phyloP scores from a whole-genome alignment of 1,284 basidiomycete genomes.

The Ustilago cynodontis region DNA sequence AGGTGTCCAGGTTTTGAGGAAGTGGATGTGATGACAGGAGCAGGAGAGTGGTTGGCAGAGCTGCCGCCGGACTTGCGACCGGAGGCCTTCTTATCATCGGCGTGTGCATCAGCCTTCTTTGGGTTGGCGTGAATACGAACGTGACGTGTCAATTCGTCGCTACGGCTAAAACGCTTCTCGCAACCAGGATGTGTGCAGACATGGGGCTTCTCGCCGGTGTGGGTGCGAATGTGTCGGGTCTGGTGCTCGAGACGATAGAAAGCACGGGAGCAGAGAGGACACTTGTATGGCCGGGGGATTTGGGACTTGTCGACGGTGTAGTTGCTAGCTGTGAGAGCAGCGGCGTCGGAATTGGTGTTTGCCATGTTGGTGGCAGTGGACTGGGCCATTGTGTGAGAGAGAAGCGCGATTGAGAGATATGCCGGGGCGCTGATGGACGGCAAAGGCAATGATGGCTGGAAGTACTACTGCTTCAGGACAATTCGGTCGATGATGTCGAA shows the following conservation, averaged over 20 bases:
- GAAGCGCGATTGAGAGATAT: conserved; percentile 18
- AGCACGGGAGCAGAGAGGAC: conserved; percentile 67
- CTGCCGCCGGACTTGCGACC: conserved; percentile 30
- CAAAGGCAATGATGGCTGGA: background rate
- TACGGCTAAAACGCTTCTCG: conserved; percentile 97
- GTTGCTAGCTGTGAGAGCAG: conserved; percentile 45
- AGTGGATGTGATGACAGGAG: conserved; percentile 41
- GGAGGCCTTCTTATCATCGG: conserved; percentile 39
- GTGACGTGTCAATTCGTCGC: conserved; percentile 96
- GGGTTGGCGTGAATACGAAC: conserved; percentile 85
- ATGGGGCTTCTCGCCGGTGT: conserved; percentile 98
- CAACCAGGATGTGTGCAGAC: conserved; percentile 92
- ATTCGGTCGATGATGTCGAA: background rate
- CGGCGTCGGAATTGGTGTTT: conserved; percentile 27
- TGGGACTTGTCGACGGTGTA: conserved; percentile 67
- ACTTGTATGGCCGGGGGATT: conserved; percentile 69
- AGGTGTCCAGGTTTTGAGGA: conserved; percentile 28
- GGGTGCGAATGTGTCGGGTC: conserved; percentile 97
- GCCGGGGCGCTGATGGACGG: conserved; percentile 37
- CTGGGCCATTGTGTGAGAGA: conserved; percentile 37
- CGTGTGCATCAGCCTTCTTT: conserved; percentile 46
- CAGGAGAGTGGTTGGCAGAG: conserved; percentile 16
- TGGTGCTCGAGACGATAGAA: conserved; percentile 72
- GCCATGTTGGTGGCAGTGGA: conserved; percentile 38
- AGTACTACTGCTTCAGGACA: background rate